A percentile compares a stretch with the other conserved stretches of the same genome.
Evolutionary conservation across 495 filamentous ascomycete genomes (phyloP).

Genomic region (Lasiosphaeria miniovina): DNA sequence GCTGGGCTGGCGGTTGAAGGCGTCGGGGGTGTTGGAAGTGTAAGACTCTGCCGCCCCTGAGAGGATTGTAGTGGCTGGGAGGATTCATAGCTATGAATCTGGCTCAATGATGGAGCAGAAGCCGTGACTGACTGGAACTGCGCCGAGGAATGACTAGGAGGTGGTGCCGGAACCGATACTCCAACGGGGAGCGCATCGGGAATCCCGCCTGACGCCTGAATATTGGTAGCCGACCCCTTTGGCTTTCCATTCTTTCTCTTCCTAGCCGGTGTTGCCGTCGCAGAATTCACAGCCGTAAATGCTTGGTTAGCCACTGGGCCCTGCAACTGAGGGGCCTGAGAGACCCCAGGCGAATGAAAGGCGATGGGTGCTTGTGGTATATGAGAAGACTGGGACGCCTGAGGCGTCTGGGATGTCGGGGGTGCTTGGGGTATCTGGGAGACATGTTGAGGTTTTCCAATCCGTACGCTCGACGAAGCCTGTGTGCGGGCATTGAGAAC

Average conservation of each 20-base stretch:
- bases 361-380: constrained; percentile 7
- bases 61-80: background rate
- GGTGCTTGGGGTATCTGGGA: background rate
- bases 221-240: constrained; percentile 10
- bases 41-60: constrained; percentile 8
- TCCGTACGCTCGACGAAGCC: constrained; percentile 1
- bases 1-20: constrained; percentile 12
- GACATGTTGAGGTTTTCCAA: constrained; percentile 5
- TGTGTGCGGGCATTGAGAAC: constrained; percentile 8
- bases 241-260: constrained; percentile 12
- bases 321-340: background rate
- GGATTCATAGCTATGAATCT: constrained; percentile 2
- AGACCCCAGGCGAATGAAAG: constrained; percentile 5
- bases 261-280: constrained; percentile 9
- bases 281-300: constrained; percentile 28
- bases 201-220: background rate
- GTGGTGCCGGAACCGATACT: background rate
- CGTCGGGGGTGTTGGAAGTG: constrained; percentile 8
- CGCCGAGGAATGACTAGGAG: too few species aligned
- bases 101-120: background rate
- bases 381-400: background rate
- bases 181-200: background rate
- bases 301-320: constrained; percentile 12
- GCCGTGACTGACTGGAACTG: background rate
- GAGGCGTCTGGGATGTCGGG: constrained; percentile 10